Evolutionary conservation across 225 moss, liverwort and hornwort genomes (phyloP), one percentile per base, ranked within the genome.

Genomic region (Antitrichia curtipendula): DNA sequence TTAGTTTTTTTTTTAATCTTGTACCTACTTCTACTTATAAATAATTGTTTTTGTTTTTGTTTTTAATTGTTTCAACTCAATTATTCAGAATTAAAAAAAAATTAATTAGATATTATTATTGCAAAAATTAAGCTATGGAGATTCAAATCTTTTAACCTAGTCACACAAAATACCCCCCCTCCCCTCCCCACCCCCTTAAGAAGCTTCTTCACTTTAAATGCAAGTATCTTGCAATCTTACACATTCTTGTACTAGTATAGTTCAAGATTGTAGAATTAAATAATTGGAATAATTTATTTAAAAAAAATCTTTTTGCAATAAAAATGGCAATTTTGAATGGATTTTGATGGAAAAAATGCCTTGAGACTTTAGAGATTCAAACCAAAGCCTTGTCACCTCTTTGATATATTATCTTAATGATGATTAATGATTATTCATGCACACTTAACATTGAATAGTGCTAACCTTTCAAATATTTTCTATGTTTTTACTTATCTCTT

Each of bases 181-280:
- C n/a, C n/a, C n/a, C n/a, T n/a, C n/a, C n/a, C n/a, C n/a, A n/a
- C n/a, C n/a, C n/a, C n/a, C n/a, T 7, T 2, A 6, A 12, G 21
- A 5, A 0, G 0, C 15, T 34, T 64, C 34, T 64, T 36, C 6
- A 36, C 34, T 64, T 64, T 13, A 24, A 40, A 40, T 0, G 0
- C 20, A 36, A 65, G 11, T 20, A 36, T 65, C 11, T 65, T 65
- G 3, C 24, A 40, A 14, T 14, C 7, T 40, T 14, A 2, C 4
- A 40, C 8, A 40, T 24, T 69, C 7, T 69, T 24, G 4, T 13
- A 38, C 8, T 68, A 4, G 4, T 13, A 38, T 13, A 13, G 13
- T 23, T 8, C 2, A 69, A 40, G 13, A 69, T 40, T 12, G 40
- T 4, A 5, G 0, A 0, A 0, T 24, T 8, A 8, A 24, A 69